These are phyloP conservation scores for Cubamyces sp. DNA, from an alignment of 768 basidiomycete species.

Conservation along the genomic window DNA sequence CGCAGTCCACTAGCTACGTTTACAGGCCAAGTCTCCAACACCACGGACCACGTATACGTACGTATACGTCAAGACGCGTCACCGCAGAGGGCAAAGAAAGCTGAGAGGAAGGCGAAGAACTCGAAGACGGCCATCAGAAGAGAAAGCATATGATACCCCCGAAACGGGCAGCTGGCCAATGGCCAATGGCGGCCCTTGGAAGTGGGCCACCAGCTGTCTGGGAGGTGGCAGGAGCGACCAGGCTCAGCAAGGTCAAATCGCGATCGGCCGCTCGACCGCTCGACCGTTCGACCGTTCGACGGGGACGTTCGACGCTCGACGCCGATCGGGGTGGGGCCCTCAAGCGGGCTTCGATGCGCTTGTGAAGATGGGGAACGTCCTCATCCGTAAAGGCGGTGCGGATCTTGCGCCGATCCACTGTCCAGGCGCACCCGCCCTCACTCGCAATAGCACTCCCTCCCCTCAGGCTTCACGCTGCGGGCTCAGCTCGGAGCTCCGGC, in stretches of 20 bases:
- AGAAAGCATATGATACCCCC: conserved; percentile 18
- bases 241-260: conserved; percentile 1
- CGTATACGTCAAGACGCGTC: no score
- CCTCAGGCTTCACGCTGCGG: no score
- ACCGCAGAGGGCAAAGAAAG: no score
- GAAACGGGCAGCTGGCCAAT: background rate
- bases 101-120: no score
- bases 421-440: background rate
- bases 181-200: no score
- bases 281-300: no score
- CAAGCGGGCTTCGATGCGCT: no score
- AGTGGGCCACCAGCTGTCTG: no score
- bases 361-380: no score
- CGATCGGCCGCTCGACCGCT: conserved; percentile 1
- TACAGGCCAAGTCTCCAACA: background rate
- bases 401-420: background rate
- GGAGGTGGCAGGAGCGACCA: background rate
- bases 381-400: conserved; percentile 7
- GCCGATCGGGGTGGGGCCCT: conserved; percentile 10
- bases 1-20: no score
- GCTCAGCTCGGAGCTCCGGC: no score
- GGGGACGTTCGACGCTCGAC: no score
- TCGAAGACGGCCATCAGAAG: background rate
- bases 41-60: background rate
- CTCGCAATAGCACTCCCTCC: background rate